These are phyloP conservation scores for Coemansia reversa DNA, from an alignment of 192 early-diverging fungal species.

Conservation along the genomic window DNA sequence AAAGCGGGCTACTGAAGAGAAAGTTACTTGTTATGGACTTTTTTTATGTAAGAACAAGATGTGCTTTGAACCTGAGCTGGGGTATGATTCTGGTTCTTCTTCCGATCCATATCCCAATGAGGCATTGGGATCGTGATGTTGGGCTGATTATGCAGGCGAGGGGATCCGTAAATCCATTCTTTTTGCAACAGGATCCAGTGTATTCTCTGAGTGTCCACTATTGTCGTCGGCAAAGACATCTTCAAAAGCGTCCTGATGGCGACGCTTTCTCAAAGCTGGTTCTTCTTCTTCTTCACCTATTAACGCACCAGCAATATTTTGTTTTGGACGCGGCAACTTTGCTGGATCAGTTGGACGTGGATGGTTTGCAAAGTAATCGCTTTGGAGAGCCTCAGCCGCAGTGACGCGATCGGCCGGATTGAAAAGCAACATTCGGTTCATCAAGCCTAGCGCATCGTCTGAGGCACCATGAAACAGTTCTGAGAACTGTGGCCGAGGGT, in stretches of 20 bases:
- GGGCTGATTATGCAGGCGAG: conserved; percentile 37
- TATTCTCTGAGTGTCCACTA: conserved; percentile 4
- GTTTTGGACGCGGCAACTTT: conserved; percentile 37
- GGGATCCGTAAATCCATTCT: conserved; percentile 42
- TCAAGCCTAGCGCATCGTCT: conserved; percentile 77
- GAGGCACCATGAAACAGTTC: conserved; percentile 82
- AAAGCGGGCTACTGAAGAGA: too few relatives aligned
- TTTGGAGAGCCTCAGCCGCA: conserved; percentile 66
- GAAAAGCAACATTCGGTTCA: conserved; percentile 85
- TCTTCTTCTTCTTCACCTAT: background rate
- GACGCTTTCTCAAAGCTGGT: conserved; percentile 20
- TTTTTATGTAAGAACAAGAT: too few relatives aligned
- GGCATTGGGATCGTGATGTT: too few relatives aligned
- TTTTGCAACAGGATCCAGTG: conserved; percentile 18
- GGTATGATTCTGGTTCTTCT: too few relatives aligned
- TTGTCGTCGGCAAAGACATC: conserved; percentile 14
- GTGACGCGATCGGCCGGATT: conserved; percentile 81
- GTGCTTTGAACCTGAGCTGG: too few relatives aligned
- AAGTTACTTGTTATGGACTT: too few relatives aligned
- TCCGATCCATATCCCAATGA: too few relatives aligned
- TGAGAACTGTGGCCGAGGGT: conserved; percentile 69
- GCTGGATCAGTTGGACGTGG: conserved; percentile 43
- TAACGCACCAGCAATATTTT: conserved; percentile 1
- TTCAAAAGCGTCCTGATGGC: conserved; percentile 29
- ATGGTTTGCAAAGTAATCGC: conserved; percentile 42